Evolutionary conservation across 1,284 basidiomycete genomes (phyloP).

Genomic region (Porphyrellus sp.): DNA sequence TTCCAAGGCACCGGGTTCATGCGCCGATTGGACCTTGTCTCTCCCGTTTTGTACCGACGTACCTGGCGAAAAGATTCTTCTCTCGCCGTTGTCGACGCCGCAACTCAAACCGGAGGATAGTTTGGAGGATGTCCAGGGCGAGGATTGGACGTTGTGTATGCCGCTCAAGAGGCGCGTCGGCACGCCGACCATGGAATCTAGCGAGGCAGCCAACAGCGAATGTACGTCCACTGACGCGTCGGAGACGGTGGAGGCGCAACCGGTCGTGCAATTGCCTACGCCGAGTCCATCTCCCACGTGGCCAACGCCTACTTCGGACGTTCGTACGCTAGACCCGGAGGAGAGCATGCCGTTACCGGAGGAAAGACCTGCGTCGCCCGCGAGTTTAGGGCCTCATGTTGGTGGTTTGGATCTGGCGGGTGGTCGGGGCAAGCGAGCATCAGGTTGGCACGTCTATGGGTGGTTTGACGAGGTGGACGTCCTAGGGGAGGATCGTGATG

Average conservation of each 20-base stretch:
- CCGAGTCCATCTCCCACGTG: slow-evolving; percentile 30
- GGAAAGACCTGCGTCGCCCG: slow-evolving; percentile 18
- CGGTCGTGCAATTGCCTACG: slow-evolving; percentile 23
- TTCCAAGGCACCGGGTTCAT: neutral
- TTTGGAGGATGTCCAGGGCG: slow-evolving; percentile 10
- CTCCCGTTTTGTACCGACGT: slow-evolving; percentile 32
- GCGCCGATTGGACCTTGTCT: slow-evolving; percentile 31
- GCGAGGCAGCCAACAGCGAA: slow-evolving; percentile 7
- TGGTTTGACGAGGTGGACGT: slow-evolving; percentile 31
- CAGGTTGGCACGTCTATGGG: slow-evolving; percentile 34
- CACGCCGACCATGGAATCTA: slow-evolving; percentile 1
- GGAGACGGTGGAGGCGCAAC: neutral
- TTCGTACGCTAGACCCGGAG: slow-evolving; percentile 9
- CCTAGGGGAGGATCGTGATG: neutral
- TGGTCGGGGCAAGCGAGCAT: slow-evolving; percentile 32
- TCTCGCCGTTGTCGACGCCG: slow-evolving; percentile 12
- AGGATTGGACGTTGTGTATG: slow-evolving; percentile 37
- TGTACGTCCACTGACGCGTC: neutral
- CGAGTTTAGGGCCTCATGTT: slow-evolving; percentile 28
- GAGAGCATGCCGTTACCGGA: neutral
- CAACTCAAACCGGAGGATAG: neutral
- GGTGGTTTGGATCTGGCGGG: slow-evolving; percentile 33
- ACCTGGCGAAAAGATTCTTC: slow-evolving; percentile 24
- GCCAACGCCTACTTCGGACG: slow-evolving; percentile 2
- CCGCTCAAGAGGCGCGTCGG: slow-evolving; percentile 21